Evolutionary conservation across 73 alveolate species (phyloP).

Genomic region (Tetrahymena malaccensis): DNA sequence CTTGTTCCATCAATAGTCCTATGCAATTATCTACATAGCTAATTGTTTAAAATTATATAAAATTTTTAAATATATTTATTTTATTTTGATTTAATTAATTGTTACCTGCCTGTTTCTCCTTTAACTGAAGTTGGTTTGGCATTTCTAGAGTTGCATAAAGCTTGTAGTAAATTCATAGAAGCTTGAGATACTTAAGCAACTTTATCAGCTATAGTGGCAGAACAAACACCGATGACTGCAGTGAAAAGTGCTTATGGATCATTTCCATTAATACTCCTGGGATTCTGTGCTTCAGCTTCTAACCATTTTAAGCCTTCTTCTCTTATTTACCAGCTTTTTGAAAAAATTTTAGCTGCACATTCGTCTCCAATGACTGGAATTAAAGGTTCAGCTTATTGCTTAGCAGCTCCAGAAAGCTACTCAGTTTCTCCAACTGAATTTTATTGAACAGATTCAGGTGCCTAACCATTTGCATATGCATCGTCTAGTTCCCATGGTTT

Average conservation of each 20-base stretch:
- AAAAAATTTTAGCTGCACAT: conserved; percentile 72
- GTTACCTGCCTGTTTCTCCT: conserved; percentile 29
- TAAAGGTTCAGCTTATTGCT: conserved; percentile 82
- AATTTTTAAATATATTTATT: conserved; percentile 30
- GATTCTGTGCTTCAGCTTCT: conserved; percentile 19
- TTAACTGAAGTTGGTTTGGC: conserved; percentile 51
- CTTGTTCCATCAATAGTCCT: conserved; percentile 62
- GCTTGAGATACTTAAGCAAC: conserved; percentile 71
- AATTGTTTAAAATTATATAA: conserved; percentile 1
- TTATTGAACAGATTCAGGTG: conserved; percentile 46
- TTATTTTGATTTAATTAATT: conserved; percentile 10
- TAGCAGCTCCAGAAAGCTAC: conserved; percentile 64
- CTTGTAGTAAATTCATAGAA: conserved; percentile 54
- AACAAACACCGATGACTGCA: conserved; percentile 78
- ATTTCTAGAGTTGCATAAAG: conserved; percentile 44
- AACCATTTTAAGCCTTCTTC: conserved; percentile 66
- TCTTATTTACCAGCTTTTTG: conserved; percentile 79
- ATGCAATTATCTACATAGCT: conserved; percentile 61
- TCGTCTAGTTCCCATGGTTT: conserved; percentile 47
- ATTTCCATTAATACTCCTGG: conserved; percentile 1
- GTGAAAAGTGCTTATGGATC: conserved; percentile 61
- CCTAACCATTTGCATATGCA: conserved; percentile 57
- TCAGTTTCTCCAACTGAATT: conserved; percentile 37
- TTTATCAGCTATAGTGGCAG: conserved; percentile 73
- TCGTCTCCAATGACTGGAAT: conserved; percentile 84